Evolutionary conservation across 306 rosid species (phyloP), one percentile per base, ranked within the genome.

Genomic region (Glycine soja): DNA sequence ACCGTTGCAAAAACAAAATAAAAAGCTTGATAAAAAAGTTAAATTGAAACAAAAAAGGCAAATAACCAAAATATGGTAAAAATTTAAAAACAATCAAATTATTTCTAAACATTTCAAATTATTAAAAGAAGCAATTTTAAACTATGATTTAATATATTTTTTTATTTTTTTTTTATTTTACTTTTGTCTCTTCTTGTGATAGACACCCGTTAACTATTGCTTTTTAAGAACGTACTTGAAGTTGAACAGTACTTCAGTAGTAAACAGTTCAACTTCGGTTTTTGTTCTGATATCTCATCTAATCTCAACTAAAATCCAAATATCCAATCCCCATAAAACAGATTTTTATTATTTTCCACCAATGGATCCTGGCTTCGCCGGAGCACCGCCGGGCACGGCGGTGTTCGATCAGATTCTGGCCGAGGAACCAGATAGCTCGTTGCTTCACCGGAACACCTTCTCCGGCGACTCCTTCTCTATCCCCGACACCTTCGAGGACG

Each of bases 381-480:
- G 62, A 34, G 84, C 77, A 7, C 80, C 84, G n/a, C 19, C 85
- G 68, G 56, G 38, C 0, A 80, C 71, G 24, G 47, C 12, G 3
- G 32, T 8, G 3, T 7, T 14, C 2, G 88, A 83, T 32, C 91
- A 87, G 80, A 80, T 85, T 81, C 68, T 82, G 24, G 92, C 83
- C 12, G 70, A 80, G 10, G 70, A 78, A 12, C 89, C 91, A 0
- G 81, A 79, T 38, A 86, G 86, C 3, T 81, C 86, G 6, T 68
- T 90, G 32, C 71, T 86, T 81, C 92, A 86, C 88, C 85, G 84
- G 4, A 72, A 90, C 56, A 71, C 90, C 54, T 91, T 76, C 82
- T 87, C 92, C 50, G 88, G 86, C 69, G 79, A 73, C 51, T 70
- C 91, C 51, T 89, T 85, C 78, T 87, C 76, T 13, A 57, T 83